phyloP scores from a whole-genome alignment of 2,329 filamentous ascomycete species.

The Aspergillus sp. region DNA sequence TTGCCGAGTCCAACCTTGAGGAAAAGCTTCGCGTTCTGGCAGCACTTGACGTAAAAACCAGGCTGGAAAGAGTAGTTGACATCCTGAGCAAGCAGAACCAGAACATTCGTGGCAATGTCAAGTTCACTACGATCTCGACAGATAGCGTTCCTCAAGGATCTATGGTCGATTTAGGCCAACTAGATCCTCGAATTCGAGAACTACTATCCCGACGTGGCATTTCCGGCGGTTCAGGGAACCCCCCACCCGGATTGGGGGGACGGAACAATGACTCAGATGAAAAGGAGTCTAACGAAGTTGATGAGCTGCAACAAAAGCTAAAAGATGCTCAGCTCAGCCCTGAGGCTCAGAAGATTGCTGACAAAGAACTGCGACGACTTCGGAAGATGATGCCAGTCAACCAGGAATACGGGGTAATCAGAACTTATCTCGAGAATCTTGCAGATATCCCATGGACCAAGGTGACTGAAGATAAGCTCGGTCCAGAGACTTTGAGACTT shows the following conservation, averaged over 20 bases:
- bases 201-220: constrained; percentile 46
- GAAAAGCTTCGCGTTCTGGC: constrained; percentile 87
- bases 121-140: constrained; percentile 75
- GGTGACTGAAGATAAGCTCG: constrained; percentile 80
- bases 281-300: constrained; percentile 83
- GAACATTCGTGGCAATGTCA: constrained; percentile 81
- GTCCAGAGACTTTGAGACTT: constrained; percentile 71
- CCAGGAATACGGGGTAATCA: constrained; percentile 90
- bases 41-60: constrained; percentile 73
- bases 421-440: constrained; percentile 91
- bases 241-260: constrained; percentile 43
- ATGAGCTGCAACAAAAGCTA: constrained; percentile 86
- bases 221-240: constrained; percentile 41
- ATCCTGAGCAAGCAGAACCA: constrained; percentile 79
- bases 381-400: constrained; percentile 96
- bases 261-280: constrained; percentile 62
- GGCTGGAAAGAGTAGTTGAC: constrained; percentile 79
- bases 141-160: constrained; percentile 62
- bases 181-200: constrained; percentile 50
- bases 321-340: constrained; percentile 76
- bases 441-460: constrained; percentile 91
- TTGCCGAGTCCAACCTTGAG: constrained; percentile 82
- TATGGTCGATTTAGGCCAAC: constrained; percentile 56
- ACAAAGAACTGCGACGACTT: constrained; percentile 81
- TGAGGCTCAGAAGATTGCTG: constrained; percentile 86